These are phyloP conservation scores for Lyophyllum decastes DNA, from an alignment of 768 basidiomycete genomes.

Conservation along the genomic window DNA sequence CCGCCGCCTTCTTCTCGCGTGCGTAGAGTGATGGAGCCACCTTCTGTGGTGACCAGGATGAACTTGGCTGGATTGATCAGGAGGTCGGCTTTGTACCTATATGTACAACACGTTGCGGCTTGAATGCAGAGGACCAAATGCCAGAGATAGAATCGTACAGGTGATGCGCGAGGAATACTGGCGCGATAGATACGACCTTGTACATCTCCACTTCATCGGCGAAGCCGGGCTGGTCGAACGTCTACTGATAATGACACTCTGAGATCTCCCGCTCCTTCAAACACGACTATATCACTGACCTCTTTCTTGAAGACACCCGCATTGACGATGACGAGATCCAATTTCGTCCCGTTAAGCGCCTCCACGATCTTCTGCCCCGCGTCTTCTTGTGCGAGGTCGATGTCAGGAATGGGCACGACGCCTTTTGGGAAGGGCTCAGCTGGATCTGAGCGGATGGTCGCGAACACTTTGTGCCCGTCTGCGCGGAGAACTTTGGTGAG, in stretches of 20 bases:
- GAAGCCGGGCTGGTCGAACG: constrained; percentile 36
- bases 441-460: constrained; percentile 33
- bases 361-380: constrained; percentile 36
- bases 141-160: constrained; percentile 15
- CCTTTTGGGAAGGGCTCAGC: constrained; percentile 28
- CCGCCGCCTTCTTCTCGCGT: constrained; percentile 47
- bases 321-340: constrained; percentile 37
- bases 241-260: constrained; percentile 18
- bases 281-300: constrained; percentile 25
- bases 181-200: constrained; percentile 43
- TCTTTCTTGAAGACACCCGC: constrained; percentile 41
- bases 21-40: constrained; percentile 42
- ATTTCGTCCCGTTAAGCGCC: constrained; percentile 28
- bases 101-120: background rate
- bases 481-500: constrained; percentile 29
- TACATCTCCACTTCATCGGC: constrained; percentile 46
- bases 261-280: background rate
- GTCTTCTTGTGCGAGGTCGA: constrained; percentile 35
- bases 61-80: constrained; percentile 36
- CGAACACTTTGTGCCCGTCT: constrained; percentile 33
- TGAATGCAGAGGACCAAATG: background rate
- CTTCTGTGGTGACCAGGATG: constrained; percentile 46
- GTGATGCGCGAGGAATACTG: constrained; percentile 36
- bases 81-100: constrained; percentile 20
- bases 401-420: constrained; percentile 33